Percentiles rank a stretch among this genome's conserved stretches.
Evolutionary conservation across 345 rosid species (phyloP).

Genomic region (Eucalyptus brandiana): DNA sequence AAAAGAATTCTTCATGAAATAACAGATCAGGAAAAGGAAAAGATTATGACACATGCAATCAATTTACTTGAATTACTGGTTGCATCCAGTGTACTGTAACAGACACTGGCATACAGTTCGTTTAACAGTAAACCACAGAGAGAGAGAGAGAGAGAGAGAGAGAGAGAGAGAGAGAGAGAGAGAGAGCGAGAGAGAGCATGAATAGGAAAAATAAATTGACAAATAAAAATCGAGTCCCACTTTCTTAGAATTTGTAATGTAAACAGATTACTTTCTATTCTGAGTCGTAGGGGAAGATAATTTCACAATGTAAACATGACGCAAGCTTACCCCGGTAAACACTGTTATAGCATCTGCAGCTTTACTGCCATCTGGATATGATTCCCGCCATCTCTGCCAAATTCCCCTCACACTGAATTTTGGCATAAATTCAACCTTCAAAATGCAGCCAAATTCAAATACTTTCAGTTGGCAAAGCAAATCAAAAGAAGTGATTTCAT

Average conservation of each 20-base stretch:
- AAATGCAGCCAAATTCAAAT: not conserved
- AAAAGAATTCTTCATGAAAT: not conserved
- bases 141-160: not conserved
- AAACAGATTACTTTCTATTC: not conserved
- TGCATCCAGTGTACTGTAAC: not conserved
- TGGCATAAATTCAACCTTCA: slow-evolving; percentile 92
- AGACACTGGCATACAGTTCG: not conserved
- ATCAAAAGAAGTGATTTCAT: not conserved
- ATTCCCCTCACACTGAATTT: slow-evolving; percentile 91
- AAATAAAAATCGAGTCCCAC: not conserved
- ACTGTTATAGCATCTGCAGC: slow-evolving; percentile 56
- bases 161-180: not conserved
- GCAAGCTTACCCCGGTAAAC: slow-evolving; percentile 80
- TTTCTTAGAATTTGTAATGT: not conserved
- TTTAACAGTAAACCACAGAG: not conserved
- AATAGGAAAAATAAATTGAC: not conserved
- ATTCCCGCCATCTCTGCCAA: slow-evolving; percentile 95
- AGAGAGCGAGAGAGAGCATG: not conserved
- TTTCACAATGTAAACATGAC: not conserved
- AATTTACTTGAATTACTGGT: not conserved
- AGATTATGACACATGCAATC: not conserved
- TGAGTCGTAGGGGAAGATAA: not conserved
- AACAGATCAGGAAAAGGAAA: not conserved
- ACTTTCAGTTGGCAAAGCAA: not conserved
- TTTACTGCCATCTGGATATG: slow-evolving; percentile 55